Percentiles rank a stretch among this genome's conserved stretches.
phyloP scores from a whole-genome alignment of 75 land plant species.

The Pinus taeda region DNA sequence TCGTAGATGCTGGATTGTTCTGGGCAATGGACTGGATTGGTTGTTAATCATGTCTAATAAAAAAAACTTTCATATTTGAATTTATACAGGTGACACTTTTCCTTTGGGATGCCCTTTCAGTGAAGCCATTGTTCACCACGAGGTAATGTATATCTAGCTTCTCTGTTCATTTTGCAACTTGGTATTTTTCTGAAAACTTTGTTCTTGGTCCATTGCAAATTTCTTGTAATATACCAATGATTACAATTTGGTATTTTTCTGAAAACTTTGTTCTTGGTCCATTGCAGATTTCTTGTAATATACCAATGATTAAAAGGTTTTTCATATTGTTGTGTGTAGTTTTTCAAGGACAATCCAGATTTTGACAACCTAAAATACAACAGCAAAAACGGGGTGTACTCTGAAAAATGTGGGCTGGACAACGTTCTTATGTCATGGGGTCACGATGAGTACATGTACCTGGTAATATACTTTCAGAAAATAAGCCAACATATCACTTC shows the following conservation, averaged over 20 bases:
- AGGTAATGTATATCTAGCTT: slow-evolving; percentile 31
- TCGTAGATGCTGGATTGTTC: too few species aligned
- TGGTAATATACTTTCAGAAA: slow-evolving; percentile 34
- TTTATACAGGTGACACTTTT: slow-evolving; percentile 69
- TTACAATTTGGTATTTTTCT: too few species aligned
- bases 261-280: too few species aligned
- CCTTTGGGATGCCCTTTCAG: slow-evolving; percentile 91
- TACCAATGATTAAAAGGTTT: too few species aligned
- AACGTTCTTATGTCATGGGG: slow-evolving; percentile 87
- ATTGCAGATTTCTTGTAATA: too few species aligned
- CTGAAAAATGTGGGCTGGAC: slow-evolving; percentile 76
- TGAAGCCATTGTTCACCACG: slow-evolving; percentile 64
- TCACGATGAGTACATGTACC: slow-evolving; percentile 93
- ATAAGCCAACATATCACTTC: too few species aligned
- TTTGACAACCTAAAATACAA: slow-evolving; percentile 45
- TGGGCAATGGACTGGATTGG: too few species aligned
- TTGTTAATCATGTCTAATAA: too few species aligned
- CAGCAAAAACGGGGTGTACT: slow-evolving; percentile 68
- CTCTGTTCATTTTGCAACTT: too few species aligned
- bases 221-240: too few species aligned
- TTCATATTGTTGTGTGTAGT: slow-evolving; percentile 30
- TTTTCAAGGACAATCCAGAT: slow-evolving; percentile 73
- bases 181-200: too few species aligned
- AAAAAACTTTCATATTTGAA: not conserved
- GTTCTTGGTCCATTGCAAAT: too few species aligned